Percentiles rank a stretch among this genome's conserved stretches.
Evolutionary conservation across 2,329 filamentous ascomycete species (phyloP).

Genomic region (Huntiella savannae): DNA sequence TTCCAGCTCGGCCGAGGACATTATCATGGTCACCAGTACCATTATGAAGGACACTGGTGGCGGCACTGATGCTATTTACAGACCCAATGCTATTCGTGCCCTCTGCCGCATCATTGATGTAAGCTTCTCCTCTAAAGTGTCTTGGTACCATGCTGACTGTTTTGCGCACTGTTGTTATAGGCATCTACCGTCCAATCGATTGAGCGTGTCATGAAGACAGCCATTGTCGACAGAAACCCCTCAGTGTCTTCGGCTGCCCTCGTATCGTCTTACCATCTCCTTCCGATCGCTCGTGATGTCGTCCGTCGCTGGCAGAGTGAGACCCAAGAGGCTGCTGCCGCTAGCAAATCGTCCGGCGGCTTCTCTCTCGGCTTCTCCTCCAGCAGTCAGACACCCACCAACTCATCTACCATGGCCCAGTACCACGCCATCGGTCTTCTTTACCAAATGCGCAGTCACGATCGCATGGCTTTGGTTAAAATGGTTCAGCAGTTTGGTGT

Average conservation of each 20-base stretch:
- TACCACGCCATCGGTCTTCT: constrained; percentile 95
- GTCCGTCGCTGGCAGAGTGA: constrained; percentile 97
- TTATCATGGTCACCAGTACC: constrained; percentile 98
- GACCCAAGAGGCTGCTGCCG: constrained; percentile 87
- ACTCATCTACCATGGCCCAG: constrained; percentile 93
- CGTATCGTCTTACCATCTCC: constrained; percentile 91
- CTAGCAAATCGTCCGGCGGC: constrained; percentile 69
- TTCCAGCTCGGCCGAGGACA: constrained; percentile 85
- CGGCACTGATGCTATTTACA: constrained; percentile 80
- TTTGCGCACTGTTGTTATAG: constrained; percentile 23
- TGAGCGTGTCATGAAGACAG: constrained; percentile 95
- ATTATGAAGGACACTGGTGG: constrained; percentile 99
- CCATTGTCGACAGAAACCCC: constrained; percentile 96
- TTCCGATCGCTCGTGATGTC: constrained; percentile 87
- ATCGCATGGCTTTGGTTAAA: constrained; percentile 96
- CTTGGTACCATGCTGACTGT: neutral
- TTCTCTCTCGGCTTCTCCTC: constrained; percentile 86
- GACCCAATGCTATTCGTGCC: constrained; percentile 88
- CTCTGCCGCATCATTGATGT: constrained; percentile 94
- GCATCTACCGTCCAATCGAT: constrained; percentile 93
- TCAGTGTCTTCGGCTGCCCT: constrained; percentile 92
- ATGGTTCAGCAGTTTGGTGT: constrained; percentile 99
- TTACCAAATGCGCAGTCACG: constrained; percentile 94
- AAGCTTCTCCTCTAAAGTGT: constrained; percentile 18
- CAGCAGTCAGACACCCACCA: constrained; percentile 55